Evolutionary conservation across 441 rosid genomes (phyloP), one percentile per base, ranked within the genome.

Genomic region (Mallotus japonicus): DNA sequence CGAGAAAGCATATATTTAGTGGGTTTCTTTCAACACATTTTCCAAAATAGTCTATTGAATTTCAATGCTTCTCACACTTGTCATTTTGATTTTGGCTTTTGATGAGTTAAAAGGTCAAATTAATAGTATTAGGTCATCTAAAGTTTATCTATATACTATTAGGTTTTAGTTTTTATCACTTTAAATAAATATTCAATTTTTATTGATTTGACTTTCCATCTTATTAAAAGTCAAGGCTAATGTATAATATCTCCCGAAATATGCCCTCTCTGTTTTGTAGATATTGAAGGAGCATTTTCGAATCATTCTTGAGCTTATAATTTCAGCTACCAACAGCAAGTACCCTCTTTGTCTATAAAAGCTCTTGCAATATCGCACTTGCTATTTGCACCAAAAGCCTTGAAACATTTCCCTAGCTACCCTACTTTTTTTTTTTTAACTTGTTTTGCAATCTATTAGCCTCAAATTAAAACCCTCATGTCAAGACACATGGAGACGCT

Each of bases 401-500:
- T 7, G 19, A 19, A 20, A 64, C 51, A 49, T 57, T 22, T 24
- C 9, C 17, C 32, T n/a, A 6, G 34, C 55, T 44, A 12, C 47
- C 10, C 20, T 6, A 11, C 7, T 24, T 24, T 28, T 28, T 28
- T 24, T 24, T 28, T 28, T 28, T 28, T 2, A 28, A 1, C 34
- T 13, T 49, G 53, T 53, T 7, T 59, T 50, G 9, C 13, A 1
- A 11, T 47, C 19, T 46, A 8, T 28, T 28, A 28, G 32, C 24
- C n/a, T 3, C 32, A 2, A 28, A 28, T 15, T 11, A 20, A 47
- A 62, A 20, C 3, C 6, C 14, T 42, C 24, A 87, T 81, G 91
- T 83, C 93, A 16, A 89, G 92, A 62, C 77, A 59, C 12, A 42
- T 83, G 73, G 95, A 94, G 0, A 79, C 99, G 60, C 87, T 94